Base-by-base conservation (phyloP, 176 grass and related monocot species). In the Musa acuminata region DNA sequence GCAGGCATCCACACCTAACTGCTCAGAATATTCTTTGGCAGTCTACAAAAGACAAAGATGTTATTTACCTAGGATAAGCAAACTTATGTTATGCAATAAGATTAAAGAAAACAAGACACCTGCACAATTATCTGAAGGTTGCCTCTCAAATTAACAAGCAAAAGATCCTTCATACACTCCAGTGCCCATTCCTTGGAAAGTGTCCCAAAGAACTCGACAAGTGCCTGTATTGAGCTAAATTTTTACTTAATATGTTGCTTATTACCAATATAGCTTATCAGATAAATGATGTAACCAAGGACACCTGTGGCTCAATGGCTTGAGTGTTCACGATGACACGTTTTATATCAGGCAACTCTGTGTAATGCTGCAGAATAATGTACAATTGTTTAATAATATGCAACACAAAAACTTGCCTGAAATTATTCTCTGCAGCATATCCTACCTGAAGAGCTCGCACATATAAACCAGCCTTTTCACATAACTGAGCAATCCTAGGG, bases 41-140 rank as follows among this genome's bases (percentile, higher is more conserved):
- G 84, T 87, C 92, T 92, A 74, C 55, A 79, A 55, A 80, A 49
- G 8, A 43, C 72, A 19, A 19, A 75, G 55, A 66, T 24, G 74
- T 55, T 68, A 64, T 67, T 24, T 51, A 27, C 62, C 22, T 53
- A 25, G 20, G 43, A 21, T n/a, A 71, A 64, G 72, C 16, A 14
- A 73, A 29, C 4, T 27, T 27, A 27, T 27, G 26, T 27, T 27
- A 27, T 27, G 26, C 1, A 1, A 27, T 27, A 27, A 27, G 26
- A 11, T 27, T 27, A 27, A 27, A 27, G 26, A 43, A 77, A 57
- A 0, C 26, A 70, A 84, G 26, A 52, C n/a, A 89, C 92, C 92
- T 92, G 89, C 69, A 96, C 92, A 84, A 96, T 87, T 72, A 96
- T 92, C 57, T 96, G 92, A 80, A 96, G 85, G 84, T 96, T 96